Conservation (phyloP, 176 grass and related monocot genomes). For the Zoysia pacifica region DNA sequence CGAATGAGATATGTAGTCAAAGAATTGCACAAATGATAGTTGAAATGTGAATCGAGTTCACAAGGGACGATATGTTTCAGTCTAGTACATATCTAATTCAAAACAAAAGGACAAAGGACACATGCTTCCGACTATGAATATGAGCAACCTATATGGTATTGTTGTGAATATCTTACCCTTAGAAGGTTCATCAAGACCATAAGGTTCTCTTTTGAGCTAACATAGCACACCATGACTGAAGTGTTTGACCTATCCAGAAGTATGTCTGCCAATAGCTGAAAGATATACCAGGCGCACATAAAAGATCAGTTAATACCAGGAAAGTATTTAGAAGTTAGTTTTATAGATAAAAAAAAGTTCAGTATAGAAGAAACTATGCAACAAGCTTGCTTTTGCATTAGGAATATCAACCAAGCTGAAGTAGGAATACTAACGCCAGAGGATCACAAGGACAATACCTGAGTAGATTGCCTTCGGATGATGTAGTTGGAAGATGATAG, state of each 20-base stretch:
- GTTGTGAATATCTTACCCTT: conserved; percentile 35
- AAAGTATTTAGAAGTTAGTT: not conserved
- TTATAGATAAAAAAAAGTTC: no score
- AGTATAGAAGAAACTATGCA: no score
- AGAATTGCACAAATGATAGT: not conserved
- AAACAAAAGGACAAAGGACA: not conserved
- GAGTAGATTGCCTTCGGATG: conserved; percentile 49
- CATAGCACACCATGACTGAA: conserved; percentile 45
- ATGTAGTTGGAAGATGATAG: conserved; percentile 53
- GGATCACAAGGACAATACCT: conserved; percentile 14
- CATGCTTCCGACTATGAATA: not conserved
- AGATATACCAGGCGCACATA: not conserved
- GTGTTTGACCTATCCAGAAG: conserved; percentile 57
- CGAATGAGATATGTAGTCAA: not conserved
- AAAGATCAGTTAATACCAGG: not conserved
- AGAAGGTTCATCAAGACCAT: conserved; percentile 61
- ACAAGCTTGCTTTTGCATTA: no score
- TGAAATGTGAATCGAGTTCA: not conserved
- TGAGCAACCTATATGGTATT: not conserved
- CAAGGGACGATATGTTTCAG: not conserved
- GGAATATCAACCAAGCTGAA: no score
- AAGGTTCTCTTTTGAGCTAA: conserved; percentile 51
- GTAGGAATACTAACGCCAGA: no score
- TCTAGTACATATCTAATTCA: not conserved
- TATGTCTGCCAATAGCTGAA: conserved; percentile 56